phyloP scores from a whole-genome alignment of 1,139 yeast genomes.

The Sugiyamaella japonica region DNA sequence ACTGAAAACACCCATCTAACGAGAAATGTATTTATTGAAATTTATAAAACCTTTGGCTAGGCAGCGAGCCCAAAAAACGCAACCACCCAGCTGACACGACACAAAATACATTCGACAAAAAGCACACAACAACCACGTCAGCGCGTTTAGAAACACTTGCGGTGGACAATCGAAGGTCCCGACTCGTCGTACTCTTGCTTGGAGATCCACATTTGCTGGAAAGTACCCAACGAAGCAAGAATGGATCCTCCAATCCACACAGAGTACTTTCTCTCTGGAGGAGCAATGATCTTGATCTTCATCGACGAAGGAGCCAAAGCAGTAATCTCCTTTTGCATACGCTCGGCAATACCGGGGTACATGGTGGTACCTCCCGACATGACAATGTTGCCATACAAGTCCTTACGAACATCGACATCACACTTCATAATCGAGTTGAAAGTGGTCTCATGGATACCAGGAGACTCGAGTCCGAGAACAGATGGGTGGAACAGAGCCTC shows the following conservation, averaged over 20 bases:
- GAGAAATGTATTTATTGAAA: conserved; percentile 12
- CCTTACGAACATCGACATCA: conserved; percentile 99
- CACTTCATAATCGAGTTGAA: conserved; percentile 99
- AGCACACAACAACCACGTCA: no score
- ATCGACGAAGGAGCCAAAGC: conserved; percentile 99
- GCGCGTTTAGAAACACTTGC: conserved; percentile 92
- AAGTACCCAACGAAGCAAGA: conserved; percentile 96
- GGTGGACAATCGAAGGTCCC: conserved; percentile 99
- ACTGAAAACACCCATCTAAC: no score
- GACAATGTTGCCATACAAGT: conserved; percentile 98
- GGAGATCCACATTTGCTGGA: conserved; percentile 96
- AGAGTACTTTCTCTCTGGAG: conserved; percentile 99
- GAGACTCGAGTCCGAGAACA: conserved; percentile 95
- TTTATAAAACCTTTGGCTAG: conserved; percentile 1
- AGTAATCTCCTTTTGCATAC: conserved; percentile 99
- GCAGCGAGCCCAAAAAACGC: neutral
- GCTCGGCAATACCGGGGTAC: conserved; percentile 99
- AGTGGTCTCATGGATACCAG: conserved; percentile 99
- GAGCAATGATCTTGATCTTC: conserved; percentile 99
- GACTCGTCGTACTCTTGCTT: conserved; percentile 99
- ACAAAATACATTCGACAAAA: conserved; percentile 2
- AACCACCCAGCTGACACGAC: neutral
- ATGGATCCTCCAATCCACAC: conserved; percentile 99
- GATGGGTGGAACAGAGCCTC: conserved; percentile 99
- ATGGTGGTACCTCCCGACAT: conserved; percentile 99